A percentile compares a stretch with the other conserved stretches of the same genome.
These are phyloP conservation scores for Neoscytalidium dimidiatum DNA, from an alignment of 2,329 filamentous ascomycete species.

Conservation along the genomic window DNA sequence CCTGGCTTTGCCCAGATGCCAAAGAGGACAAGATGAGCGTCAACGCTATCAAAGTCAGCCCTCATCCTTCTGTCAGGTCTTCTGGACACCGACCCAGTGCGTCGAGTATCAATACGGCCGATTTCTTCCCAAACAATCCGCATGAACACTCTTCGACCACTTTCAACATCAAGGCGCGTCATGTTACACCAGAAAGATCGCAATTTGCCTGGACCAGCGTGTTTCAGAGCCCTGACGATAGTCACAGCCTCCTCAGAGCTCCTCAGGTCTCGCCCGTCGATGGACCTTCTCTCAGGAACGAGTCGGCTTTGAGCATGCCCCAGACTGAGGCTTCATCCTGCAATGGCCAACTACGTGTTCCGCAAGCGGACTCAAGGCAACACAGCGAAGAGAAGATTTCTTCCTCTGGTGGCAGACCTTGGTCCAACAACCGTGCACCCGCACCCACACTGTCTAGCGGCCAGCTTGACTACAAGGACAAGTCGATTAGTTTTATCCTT, in stretches of 20 bases:
- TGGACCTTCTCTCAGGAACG: not conserved
- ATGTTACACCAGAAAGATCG: slow-evolving; percentile 1
- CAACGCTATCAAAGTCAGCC: not conserved
- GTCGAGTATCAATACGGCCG: slow-evolving; percentile 42
- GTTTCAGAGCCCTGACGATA: slow-evolving; percentile 17
- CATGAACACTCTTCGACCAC: slow-evolving; percentile 24
- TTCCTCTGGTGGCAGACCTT: not conserved
- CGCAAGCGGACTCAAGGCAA: slow-evolving; percentile 17
- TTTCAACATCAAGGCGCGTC: not conserved
- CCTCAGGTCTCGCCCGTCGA: slow-evolving; percentile 15
- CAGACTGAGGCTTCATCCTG: not conserved
- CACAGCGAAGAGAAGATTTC: not conserved
- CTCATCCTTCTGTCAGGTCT: slow-evolving; percentile 22
- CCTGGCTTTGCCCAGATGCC: slow-evolving; percentile 26
- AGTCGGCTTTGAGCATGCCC: not conserved
- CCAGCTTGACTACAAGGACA: slow-evolving; percentile 11
- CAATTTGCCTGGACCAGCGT: slow-evolving; percentile 33
- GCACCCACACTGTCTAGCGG: not conserved
- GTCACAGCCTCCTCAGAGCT: not conserved
- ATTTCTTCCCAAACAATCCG: slow-evolving; percentile 44
- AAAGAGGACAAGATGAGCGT: slow-evolving; percentile 23
- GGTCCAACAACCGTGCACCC: not conserved
- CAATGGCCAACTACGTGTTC: slow-evolving; percentile 25
- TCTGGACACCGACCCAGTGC: slow-evolving; percentile 36
- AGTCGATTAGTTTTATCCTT: slow-evolving; percentile 2